phyloP scores from a whole-genome alignment of 306 rosid species.

The Rubus idaeus region DNA sequence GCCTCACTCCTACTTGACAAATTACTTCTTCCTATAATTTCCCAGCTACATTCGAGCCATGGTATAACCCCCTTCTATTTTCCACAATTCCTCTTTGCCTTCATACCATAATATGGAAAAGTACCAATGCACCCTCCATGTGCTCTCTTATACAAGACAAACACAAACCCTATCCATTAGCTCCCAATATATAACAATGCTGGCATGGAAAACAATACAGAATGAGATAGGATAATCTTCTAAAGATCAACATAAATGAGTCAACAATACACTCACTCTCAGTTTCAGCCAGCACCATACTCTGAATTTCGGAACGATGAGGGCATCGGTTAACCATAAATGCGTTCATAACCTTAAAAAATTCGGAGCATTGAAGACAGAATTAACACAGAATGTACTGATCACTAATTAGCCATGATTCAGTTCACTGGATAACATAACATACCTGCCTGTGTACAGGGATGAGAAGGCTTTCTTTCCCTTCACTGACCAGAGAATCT shows the following conservation, averaged over 20 bases:
- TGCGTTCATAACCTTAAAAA: conserved; percentile 52
- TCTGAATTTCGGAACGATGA: conserved; percentile 94
- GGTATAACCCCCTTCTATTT: not conserved
- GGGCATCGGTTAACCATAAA: conserved; percentile 67
- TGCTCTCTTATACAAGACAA: not conserved
- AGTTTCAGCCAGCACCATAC: conserved; percentile 63
- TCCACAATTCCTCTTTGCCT: not conserved
- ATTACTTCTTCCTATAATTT: not conserved
- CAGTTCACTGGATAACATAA: not conserved
- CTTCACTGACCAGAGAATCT: conserved; percentile 55
- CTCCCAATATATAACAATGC: not conserved
- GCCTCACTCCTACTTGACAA: not conserved
- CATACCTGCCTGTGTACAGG: conserved; percentile 65
- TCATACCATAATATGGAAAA: not conserved
- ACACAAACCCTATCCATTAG: not conserved
- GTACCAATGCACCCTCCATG: not conserved
- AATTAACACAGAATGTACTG: conserved; percentile 15
- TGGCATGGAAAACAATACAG: not conserved
- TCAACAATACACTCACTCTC: conserved; percentile 59
- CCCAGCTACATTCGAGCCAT: not conserved
- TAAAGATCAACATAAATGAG: not conserved
- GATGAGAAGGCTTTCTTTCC: conserved; percentile 78
- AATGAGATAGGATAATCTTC: not conserved
- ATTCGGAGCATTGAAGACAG: conserved; percentile 15
- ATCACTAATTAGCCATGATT: not conserved